phyloP scores from a whole-genome alignment of 2,329 filamentous ascomycete genomes.

The Gliomastix tumulicola region DNA sequence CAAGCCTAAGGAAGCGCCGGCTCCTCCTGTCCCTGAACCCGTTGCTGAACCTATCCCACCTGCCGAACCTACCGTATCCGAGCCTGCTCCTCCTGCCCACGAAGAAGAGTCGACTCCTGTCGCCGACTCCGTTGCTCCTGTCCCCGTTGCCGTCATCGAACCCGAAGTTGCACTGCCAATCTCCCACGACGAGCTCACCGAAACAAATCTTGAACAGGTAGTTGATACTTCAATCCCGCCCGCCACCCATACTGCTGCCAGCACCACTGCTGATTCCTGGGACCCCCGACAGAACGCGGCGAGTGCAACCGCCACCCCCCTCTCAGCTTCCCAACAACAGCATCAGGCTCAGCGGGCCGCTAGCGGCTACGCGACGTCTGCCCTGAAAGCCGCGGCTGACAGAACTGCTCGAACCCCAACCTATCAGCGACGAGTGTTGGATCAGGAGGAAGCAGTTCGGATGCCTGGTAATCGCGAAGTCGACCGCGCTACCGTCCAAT shows the following conservation, averaged over 20 bases:
- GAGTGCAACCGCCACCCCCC: constrained; percentile 58
- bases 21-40: constrained; percentile 35
- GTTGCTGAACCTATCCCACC: constrained; percentile 20
- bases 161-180: constrained; percentile 54
- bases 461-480: constrained; percentile 97
- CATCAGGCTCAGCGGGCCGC: constrained; percentile 49
- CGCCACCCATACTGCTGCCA: constrained; percentile 76
- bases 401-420: constrained; percentile 63
- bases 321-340: constrained; percentile 57
- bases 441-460: constrained; percentile 95
- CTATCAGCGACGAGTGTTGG: constrained; percentile 79
- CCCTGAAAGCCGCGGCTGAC: constrained; percentile 67
- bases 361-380: constrained; percentile 70
- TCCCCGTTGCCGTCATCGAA: constrained; percentile 32
- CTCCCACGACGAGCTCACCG: constrained; percentile 77
- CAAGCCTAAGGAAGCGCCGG: constrained; percentile 43
- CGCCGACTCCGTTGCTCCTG: constrained; percentile 19
- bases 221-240: constrained; percentile 73
- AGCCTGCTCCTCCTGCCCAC: constrained; percentile 22
- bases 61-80: constrained; percentile 20
- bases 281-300: constrained; percentile 58
- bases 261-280: constrained; percentile 81
- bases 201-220: constrained; percentile 87
- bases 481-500: constrained; percentile 88
- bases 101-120: constrained; percentile 25